Percentiles rank a stretch among this genome's conserved stretches.
These are phyloP conservation scores for Saururus chinensis DNA, from an alignment of 164 flowering plant species.

Conservation along the genomic window DNA sequence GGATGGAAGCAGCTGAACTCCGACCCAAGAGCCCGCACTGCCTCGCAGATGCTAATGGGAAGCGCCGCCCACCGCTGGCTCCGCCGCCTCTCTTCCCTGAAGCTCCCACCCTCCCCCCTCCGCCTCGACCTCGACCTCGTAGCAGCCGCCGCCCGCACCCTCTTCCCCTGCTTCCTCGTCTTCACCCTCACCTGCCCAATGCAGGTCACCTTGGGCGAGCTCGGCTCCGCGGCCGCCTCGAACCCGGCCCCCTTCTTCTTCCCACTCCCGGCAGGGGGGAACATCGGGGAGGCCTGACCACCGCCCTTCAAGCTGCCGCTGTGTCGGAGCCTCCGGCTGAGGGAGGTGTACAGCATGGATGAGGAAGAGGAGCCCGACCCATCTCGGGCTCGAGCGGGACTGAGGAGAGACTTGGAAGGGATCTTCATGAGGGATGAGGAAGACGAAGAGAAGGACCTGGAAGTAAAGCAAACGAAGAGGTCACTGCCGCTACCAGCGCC, in stretches of 20 bases:
- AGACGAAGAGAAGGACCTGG: slow-evolving; percentile 45
- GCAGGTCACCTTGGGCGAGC: slow-evolving; percentile 90
- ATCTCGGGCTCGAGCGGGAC: slow-evolving; percentile 45
- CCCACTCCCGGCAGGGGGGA: slow-evolving; percentile 37
- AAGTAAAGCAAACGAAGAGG: slow-evolving; percentile 71
- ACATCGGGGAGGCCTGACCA: slow-evolving; percentile 72
- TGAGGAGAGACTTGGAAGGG: slow-evolving; percentile 53
- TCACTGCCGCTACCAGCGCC: slow-evolving; percentile 20
- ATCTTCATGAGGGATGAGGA: slow-evolving; percentile 49
- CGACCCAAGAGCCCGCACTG: slow-evolving; percentile 57
- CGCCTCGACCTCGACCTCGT: slow-evolving; percentile 34
- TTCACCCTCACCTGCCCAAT: slow-evolving; percentile 89
- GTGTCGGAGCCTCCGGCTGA: slow-evolving; percentile 46
- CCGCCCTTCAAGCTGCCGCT: slow-evolving; percentile 72
- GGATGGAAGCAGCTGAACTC: slow-evolving; percentile 73
- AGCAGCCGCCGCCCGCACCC: slow-evolving; percentile 21
- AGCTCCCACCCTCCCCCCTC: slow-evolving; percentile 43
- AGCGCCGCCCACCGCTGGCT: slow-evolving; percentile 85
- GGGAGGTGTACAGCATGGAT: slow-evolving; percentile 50
- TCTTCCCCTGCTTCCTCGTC: slow-evolving; percentile 70
- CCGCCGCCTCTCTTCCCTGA: slow-evolving; percentile 42
- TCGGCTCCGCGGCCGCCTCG: slow-evolving; percentile 73
- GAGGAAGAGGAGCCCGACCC: slow-evolving; percentile 20
- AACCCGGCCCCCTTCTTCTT: slow-evolving; percentile 35
- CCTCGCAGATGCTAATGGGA: slow-evolving; percentile 74